These are phyloP conservation scores for Hyphodiscus sp. DNA, from an alignment of 2,329 filamentous ascomycete species.

Conservation along the genomic window DNA sequence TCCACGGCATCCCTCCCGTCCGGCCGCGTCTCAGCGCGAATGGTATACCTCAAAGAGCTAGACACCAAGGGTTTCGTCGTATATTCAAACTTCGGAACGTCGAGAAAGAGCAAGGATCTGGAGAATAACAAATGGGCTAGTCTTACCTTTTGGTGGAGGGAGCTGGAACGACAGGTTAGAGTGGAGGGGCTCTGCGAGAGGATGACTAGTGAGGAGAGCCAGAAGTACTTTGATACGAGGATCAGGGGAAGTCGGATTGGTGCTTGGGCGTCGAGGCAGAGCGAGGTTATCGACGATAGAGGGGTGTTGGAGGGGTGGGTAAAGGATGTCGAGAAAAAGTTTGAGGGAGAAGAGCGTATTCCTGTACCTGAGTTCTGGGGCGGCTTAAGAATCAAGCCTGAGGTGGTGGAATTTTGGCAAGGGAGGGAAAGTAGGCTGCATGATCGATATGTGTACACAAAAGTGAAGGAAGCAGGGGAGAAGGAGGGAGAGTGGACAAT, in stretches of 20 bases:
- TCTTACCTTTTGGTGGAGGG: conserved; percentile 86
- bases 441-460: conserved; percentile 84
- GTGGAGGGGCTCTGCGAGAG: conserved; percentile 74
- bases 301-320: conserved; percentile 72
- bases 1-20: conserved; percentile 79
- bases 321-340: conserved; percentile 66
- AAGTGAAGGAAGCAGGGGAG: conserved; percentile 38
- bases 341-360: conserved; percentile 70
- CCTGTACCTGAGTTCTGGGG: conserved; percentile 95
- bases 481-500: conserved; percentile 54
- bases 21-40: conserved; percentile 75
- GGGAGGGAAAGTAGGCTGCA: conserved; percentile 84
- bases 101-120: conserved; percentile 61
- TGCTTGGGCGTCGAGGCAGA: conserved; percentile 91
- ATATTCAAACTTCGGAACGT: conserved; percentile 88
- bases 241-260: conserved; percentile 79
- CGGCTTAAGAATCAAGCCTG: conserved; percentile 77
- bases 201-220: conserved; percentile 63
- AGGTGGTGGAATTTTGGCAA: conserved; percentile 93
- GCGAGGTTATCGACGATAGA: conserved; percentile 65
- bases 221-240: conserved; percentile 58
- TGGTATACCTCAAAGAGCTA: conserved; percentile 94
- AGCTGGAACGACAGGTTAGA: conserved; percentile 80
- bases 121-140: conserved; percentile 69
- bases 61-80: conserved; percentile 78